Conservation (phyloP, 768 basidiomycete genomes). For the Brasilioporus rufonigricans region DNA sequence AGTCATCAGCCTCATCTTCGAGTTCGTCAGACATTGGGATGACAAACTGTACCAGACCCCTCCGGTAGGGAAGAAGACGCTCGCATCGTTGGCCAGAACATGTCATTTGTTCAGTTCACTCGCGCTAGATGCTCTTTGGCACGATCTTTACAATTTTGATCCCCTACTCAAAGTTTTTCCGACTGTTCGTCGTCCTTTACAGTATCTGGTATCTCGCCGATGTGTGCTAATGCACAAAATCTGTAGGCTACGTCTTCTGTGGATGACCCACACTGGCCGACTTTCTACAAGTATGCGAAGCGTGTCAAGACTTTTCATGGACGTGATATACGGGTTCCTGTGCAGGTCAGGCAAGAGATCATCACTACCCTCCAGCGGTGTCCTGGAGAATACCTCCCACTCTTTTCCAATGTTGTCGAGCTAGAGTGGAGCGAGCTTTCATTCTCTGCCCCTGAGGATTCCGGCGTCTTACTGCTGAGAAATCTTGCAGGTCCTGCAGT, state of each 20-base stretch:
- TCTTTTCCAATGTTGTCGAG: constrained; percentile 19
- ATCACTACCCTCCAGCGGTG: too few species aligned
- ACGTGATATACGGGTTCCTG: too few species aligned
- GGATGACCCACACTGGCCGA: constrained; percentile 16
- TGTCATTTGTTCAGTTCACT: constrained; percentile 12
- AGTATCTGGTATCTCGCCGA: too few species aligned
- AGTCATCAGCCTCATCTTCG: constrained; percentile 4
- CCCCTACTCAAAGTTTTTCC: constrained; percentile 12
- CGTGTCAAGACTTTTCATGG: constrained; percentile 22
- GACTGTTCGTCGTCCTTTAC: not conserved
- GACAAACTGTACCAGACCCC: not conserved
- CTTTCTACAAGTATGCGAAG: constrained; percentile 22
- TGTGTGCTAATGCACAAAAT: not conserved
- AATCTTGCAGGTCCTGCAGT: constrained; percentile 14
- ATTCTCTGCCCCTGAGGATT: constrained; percentile 1
- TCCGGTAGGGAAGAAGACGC: not conserved
- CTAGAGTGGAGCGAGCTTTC: constrained; percentile 17
- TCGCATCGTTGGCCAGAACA: constrained; percentile 11
- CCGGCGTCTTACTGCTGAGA: constrained; percentile 12
- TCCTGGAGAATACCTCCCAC: constrained; percentile 12
- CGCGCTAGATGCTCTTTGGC: constrained; percentile 15
- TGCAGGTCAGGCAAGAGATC: too few species aligned
- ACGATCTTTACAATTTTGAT: constrained; percentile 7
- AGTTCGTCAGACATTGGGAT: not conserved
- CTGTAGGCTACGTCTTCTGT: not conserved